Evolutionary conservation across 2,329 filamentous ascomycete species (phyloP), one percentile per base, ranked within the genome.

Genomic region (Fonsecaea pedrosoi): DNA sequence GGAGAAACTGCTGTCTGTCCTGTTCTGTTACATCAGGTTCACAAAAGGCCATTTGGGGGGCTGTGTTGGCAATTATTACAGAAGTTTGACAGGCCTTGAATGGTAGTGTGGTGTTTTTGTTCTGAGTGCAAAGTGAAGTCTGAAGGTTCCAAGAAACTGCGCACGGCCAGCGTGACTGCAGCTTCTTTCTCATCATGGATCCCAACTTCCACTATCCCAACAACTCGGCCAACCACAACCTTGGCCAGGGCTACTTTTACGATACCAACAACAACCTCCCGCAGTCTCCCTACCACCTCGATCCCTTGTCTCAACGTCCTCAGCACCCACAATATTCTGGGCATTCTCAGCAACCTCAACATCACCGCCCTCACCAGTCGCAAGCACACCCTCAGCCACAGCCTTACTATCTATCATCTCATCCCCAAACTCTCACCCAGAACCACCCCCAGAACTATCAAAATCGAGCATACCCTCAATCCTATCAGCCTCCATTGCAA

Each of bases 361-460:
- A 25, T 25, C 25, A 25, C 25, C 25, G 25, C 25, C 25, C 25
- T 25, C 25, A 25, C 25, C 25, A 25, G 25, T 25, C 25, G 25
- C 25, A 25, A 25, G 25, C 18, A 42, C 59, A 32, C 34, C 48
- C 57, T n/a, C 48, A 63, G 25, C 15, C 32, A 18, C 65, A 62
- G 50, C 25, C 50, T 42, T 60, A 69, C 45, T 57, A 62, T 21
- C 45, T 38, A 30, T 57, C 58, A 50, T 37, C 61, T 4, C 54
- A 65, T 42, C n/a, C 59, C 40, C 67, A 64, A 34, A 15, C 60
- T 42, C 12, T 59, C 15, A 62, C 54, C 5, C 65, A 63, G 18
- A 67, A 67, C 37, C 80, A 77, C 69, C 75, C 77, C 76, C 78
- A 77, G 71, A 77, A 78, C 63, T 76, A 78, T 70, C 75, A 77